Evolutionary conservation across 257 asterid species (phyloP).

Genomic region (Scutellaria minor): DNA sequence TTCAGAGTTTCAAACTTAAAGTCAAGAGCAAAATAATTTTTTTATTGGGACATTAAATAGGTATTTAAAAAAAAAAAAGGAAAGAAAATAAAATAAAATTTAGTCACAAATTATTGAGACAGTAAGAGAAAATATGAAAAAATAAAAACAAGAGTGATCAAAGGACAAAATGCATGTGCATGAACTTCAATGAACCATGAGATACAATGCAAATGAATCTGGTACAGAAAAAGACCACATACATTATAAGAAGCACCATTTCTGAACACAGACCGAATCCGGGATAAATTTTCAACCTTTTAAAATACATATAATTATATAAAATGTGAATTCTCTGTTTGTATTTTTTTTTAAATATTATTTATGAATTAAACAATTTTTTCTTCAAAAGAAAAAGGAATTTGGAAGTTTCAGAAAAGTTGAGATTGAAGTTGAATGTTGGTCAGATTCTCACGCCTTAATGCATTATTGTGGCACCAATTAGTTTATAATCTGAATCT

Average conservation of each 20-base stretch:
- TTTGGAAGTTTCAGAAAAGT: too few relatives aligned
- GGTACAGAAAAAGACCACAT: slow-evolving; percentile 27
- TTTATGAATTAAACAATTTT: neutral
- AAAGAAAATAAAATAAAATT: too few relatives aligned
- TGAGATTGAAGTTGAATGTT: slow-evolving; percentile 26
- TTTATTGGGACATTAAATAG: too few relatives aligned
- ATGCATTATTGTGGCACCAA: slow-evolving; percentile 28
- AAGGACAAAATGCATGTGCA: slow-evolving; percentile 2
- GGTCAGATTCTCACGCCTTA: slow-evolving; percentile 38
- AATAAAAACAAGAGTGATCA: neutral
- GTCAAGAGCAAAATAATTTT: too few relatives aligned
- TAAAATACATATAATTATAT: neutral
- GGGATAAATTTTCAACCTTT: slow-evolving; percentile 1
- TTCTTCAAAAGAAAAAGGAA: neutral
- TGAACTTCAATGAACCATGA: slow-evolving; percentile 30
- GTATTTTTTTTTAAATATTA: slow-evolving; percentile 5
- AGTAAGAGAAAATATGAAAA: neutral
- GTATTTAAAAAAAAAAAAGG: too few relatives aligned
- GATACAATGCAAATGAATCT: slow-evolving; percentile 12
- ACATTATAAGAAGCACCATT: slow-evolving; percentile 28
- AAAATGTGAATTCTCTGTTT: neutral
- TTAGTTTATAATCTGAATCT: slow-evolving; percentile 26
- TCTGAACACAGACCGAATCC: slow-evolving; percentile 30
- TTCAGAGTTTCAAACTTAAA: too few relatives aligned
- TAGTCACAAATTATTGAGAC: neutral